A percentile compares a stretch with the other conserved stretches of the same genome.
Conservation (phyloP, 176 grass and related monocot genomes). For the Eleusine coracana region DNA sequence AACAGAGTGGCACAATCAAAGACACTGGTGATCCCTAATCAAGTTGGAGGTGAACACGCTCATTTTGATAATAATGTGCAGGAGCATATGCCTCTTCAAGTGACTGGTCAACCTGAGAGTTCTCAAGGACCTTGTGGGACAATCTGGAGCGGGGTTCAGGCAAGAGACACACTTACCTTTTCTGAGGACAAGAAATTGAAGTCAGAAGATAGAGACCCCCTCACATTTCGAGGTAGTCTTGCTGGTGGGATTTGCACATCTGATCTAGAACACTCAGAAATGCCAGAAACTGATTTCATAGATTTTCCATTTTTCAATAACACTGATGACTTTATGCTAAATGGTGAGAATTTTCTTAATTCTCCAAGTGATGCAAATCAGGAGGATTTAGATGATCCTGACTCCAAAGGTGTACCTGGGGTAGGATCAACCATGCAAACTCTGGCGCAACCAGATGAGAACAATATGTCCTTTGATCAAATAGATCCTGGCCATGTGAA, state of each 20-base stretch:
- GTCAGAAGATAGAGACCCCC: slow-evolving; percentile 28
- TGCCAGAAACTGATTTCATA: slow-evolving; percentile 62
- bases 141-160: slow-evolving; percentile 48
- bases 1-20: slow-evolving; percentile 48
- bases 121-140: slow-evolving; percentile 47
- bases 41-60: slow-evolving; percentile 37
- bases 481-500: slow-evolving; percentile 36
- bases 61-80: slow-evolving; percentile 43
- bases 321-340: slow-evolving; percentile 60
- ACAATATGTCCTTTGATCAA: slow-evolving; percentile 49
- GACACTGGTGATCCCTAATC: slow-evolving; percentile 38
- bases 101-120: slow-evolving; percentile 39
- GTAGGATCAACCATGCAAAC: slow-evolving; percentile 36
- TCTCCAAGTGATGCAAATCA: slow-evolving; percentile 61
- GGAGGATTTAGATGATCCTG: slow-evolving; percentile 44
- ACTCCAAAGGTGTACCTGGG: slow-evolving; percentile 31
- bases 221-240: slow-evolving; percentile 45
- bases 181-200: slow-evolving; percentile 53
- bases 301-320: slow-evolving; percentile 65
- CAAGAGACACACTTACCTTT: slow-evolving; percentile 27
- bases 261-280: slow-evolving; percentile 44
- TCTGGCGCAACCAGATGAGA: slow-evolving; percentile 29
- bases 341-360: slow-evolving; percentile 64
- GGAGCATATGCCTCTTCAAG: slow-evolving; percentile 27
- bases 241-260: slow-evolving; percentile 45